Evolutionary conservation across 2,329 filamentous ascomycete genomes (phyloP), one percentile per base, ranked within the genome.

Genomic region (Neofusicoccum kwambonambiense): DNA sequence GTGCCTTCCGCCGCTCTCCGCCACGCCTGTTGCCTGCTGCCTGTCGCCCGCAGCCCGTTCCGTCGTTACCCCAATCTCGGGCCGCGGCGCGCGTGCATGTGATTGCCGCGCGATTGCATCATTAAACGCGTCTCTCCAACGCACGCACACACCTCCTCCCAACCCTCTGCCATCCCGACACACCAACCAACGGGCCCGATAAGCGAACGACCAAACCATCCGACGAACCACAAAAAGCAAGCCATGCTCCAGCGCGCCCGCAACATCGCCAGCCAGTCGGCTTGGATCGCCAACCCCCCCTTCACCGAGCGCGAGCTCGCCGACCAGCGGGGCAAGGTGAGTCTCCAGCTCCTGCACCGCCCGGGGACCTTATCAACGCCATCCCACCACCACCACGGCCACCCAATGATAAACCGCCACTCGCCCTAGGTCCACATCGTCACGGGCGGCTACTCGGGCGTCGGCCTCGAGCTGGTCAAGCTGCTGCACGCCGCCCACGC

Each of bases 401-500:
- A 11, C 11, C 11, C 37, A 11, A 39, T 44, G 12, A 17, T 12
- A 27, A 3, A 31, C 37, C 13, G 19, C 13, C 3, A 2, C 22
- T 22, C 22, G 22, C 22, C 22, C 9, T 17, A 66, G 65, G 63
- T 64, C 19, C 54, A 52, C 74, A 79, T 88, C 66, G 80, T 88
- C 15, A 88, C 77, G 0, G 83, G 83, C 22, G 80, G 78, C 39
- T 77, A 79, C 62, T 71, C 79, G 0, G 81, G 81, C 47, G 77
- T 86, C 6, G 85, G 85, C 9, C 79, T 81, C 47, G 82, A 86
- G 68, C 77, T 87, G 31, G 77, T 77, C 41, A 79, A 80, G 47
- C 79, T 88, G 3, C 77, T 89, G 13, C 88, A 87, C 73, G 72
- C 75, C 11, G 79, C 78, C 37, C 83, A 85, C 64, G 84, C 78